Conservation (phyloP, 2,329 filamentous ascomycete species). For the Penicillium sp. region DNA sequence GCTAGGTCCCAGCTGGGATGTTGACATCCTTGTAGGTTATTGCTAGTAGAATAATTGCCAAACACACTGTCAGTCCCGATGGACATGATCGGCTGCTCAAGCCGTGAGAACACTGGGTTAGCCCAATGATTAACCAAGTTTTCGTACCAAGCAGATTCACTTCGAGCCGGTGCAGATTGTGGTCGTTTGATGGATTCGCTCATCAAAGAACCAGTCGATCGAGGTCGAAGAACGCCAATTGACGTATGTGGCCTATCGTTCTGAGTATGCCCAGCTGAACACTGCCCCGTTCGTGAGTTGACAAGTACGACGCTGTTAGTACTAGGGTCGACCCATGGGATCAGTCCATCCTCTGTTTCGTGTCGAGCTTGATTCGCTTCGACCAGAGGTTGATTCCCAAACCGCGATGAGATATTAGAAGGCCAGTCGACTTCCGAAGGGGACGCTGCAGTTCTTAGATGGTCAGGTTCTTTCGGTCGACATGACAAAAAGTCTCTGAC, state of each 20-base stretch:
- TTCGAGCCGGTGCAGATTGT: slow-evolving; percentile 16
- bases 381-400: background rate
- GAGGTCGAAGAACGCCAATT: slow-evolving; percentile 13
- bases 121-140: slow-evolving; percentile 63
- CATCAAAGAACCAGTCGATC: slow-evolving; percentile 17
- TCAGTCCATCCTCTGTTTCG: slow-evolving; percentile 24
- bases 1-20: background rate
- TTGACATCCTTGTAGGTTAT: background rate
- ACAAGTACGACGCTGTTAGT: slow-evolving; percentile 41
- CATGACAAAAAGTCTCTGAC: slow-evolving; percentile 19
- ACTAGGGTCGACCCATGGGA: slow-evolving; percentile 58
- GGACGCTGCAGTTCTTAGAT: background rate
- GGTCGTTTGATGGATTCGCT: slow-evolving; percentile 16
- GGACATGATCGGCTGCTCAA: slow-evolving; percentile 42
- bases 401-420: background rate
- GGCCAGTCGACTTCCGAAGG: background rate
- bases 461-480: slow-evolving; percentile 2
- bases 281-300: slow-evolving; percentile 34
- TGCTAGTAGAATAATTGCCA: background rate
- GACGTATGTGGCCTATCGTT: slow-evolving; percentile 12
- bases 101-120: slow-evolving; percentile 68
- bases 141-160: slow-evolving; percentile 53
- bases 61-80: slow-evolving; percentile 21
- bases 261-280: slow-evolving; percentile 18
- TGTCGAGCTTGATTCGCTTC: background rate